Evolutionary conservation across 164 flowering plant genomes (phyloP).

Genomic region (Liriodendron chinense): DNA sequence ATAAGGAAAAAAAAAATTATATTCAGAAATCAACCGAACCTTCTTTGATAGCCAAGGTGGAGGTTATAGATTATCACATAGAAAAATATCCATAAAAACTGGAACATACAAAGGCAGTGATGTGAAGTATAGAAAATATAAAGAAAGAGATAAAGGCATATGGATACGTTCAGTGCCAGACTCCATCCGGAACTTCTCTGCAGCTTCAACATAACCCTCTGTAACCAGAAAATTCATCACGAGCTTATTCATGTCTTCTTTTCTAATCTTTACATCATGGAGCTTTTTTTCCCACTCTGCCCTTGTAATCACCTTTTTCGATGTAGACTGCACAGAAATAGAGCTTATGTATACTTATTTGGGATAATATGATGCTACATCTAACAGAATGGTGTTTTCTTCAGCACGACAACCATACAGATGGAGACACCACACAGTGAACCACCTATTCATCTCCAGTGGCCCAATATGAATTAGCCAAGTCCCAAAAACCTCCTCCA

Average conservation of each 20-base stretch:
- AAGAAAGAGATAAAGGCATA: background rate
- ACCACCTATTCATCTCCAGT: no score
- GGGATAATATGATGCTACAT: background rate
- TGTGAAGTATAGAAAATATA: background rate
- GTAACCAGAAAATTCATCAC: conserved; percentile 97
- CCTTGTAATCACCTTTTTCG: conserved; percentile 77
- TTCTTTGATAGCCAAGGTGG: background rate
- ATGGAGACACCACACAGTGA: no score
- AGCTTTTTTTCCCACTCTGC: conserved; percentile 96
- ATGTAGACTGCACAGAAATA: conserved; percentile 41
- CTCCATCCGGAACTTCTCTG: conserved; percentile 74
- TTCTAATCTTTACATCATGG: conserved; percentile 63
- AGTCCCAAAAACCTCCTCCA: no score
- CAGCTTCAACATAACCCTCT: conserved; percentile 87
- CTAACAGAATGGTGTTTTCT: background rate
- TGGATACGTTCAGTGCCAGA: conserved; percentile 95
- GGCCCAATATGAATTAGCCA: no score
- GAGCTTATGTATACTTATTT: background rate
- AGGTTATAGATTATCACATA: background rate
- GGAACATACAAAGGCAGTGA: background rate
- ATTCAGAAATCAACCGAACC: background rate
- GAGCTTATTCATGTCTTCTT: conserved; percentile 91
- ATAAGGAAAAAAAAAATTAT: conserved; percentile 36
- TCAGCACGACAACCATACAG: background rate
- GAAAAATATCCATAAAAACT: background rate